Base-by-base conservation (phyloP, 805 yeast genomes). In the Wickerhamiella brachini region DNA sequence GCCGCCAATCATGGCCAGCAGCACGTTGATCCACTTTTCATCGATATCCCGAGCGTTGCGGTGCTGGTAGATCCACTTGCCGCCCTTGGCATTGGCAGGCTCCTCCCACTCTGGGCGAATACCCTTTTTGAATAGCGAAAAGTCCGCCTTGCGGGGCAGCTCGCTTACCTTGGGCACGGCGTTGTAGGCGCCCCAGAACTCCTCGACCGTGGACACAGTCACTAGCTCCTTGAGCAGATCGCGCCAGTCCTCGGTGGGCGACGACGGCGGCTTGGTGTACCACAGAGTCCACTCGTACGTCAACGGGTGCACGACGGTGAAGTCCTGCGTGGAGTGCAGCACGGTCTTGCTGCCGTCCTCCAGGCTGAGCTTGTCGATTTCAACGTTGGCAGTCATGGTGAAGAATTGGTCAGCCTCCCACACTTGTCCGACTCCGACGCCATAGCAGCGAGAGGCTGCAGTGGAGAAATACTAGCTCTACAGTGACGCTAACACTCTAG, bases 91-190 rank as follows among this genome's bases (percentile, higher is more conserved):
- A 70, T 93, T 93, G 57, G 79, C 78, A 50, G 72, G 75, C 69
- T 93, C 97, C 75, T 93, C 98, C 98, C 98, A 93, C 76, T 93
- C 97, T 51, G 98, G 98, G 69, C 86, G 83, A 63, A 93, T 80
- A 53, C 88, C 95, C 66, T 83, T 85, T 72, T 90, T 84, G 76
- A 93, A 93, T 64, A 90, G 79, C 68, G 93, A 95, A 72, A 90
- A 90, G 71, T 93, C 97, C 12, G 96, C 85, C 69, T 82, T 85
- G 62, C 83, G 65, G 60, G 97, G 97, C 65, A 93, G 76, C 65
- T 88, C 95, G 56, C 80, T 79, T 49, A 95, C 95, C 61, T 80
- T 80, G 59, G 97, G 97, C 61, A 93, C 82, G 44, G 94, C 84
- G 70, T 93, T 89, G 75, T 80, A 85, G 58, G 90, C 83, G 23